Percentiles rank a stretch among this genome's conserved stretches.
Evolutionary conservation across 31 red algal species (phyloP).

Genomic region (Endocladia muricata): DNA sequence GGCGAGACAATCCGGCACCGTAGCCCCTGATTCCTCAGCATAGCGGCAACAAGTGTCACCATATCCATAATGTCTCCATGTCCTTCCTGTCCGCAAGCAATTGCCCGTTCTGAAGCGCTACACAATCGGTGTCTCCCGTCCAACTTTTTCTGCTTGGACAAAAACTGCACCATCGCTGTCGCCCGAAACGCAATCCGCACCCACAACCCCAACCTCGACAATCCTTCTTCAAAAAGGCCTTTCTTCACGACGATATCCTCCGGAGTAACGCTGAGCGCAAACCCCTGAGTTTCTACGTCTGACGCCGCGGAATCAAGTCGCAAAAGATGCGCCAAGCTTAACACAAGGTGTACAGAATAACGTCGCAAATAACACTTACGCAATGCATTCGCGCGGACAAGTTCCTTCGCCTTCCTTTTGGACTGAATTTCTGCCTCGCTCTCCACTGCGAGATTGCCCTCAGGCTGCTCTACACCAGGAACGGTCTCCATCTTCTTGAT

Average conservation of each 20-base stretch:
- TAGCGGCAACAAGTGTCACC: slow-evolving; percentile 12
- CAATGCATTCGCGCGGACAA: neutral
- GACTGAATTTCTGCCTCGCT: neutral
- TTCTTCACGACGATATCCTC: slow-evolving; percentile 18
- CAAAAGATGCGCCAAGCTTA: slow-evolving; percentile 27
- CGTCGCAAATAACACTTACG: slow-evolving; percentile 19
- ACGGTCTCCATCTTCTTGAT: neutral
- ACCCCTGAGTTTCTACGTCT: neutral
- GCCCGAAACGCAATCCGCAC: slow-evolving; percentile 17
- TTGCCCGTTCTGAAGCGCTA: slow-evolving; percentile 26
- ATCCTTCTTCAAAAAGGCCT: neutral
- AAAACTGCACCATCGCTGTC: slow-evolving; percentile 9
- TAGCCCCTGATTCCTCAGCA: slow-evolving; percentile 26
- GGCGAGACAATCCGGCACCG: slow-evolving; percentile 58
- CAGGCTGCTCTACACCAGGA: neutral
- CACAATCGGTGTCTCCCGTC: neutral
- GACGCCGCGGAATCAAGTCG: slow-evolving; percentile 41
- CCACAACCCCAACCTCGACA: slow-evolving; percentile 47
- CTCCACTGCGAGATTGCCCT: neutral
- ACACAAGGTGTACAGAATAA: slow-evolving; percentile 22
- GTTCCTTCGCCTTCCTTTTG: neutral
- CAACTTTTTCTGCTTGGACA: neutral
- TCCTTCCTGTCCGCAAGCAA: neutral
- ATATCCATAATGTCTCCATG: slow-evolving; percentile 49
- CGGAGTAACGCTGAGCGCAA: slow-evolving; percentile 34